phyloP scores from a whole-genome alignment of 2,329 filamentous ascomycete species.

The Mycosphaerelloides madeirae region DNA sequence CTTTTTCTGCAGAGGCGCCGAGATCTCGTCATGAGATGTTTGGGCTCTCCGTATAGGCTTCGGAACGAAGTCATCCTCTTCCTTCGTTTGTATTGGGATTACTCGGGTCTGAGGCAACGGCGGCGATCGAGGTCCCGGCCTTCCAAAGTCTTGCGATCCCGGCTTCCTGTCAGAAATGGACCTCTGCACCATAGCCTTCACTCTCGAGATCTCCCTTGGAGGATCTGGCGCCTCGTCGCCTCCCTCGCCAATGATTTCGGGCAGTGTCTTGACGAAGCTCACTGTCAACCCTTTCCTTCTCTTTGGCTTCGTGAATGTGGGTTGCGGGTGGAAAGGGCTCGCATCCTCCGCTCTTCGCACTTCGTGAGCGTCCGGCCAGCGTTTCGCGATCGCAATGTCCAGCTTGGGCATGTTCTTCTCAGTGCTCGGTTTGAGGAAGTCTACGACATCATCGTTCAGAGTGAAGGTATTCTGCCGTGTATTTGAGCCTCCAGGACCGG shows the following conservation, averaged over 20 bases:
- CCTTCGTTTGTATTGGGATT: conserved; percentile 1
- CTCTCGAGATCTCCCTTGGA: conserved; percentile 64
- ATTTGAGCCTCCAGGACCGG: neutral
- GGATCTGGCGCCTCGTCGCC: conserved; percentile 79
- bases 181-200: conserved; percentile 38
- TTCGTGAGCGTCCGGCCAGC: conserved; percentile 49
- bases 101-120: conserved; percentile 6
- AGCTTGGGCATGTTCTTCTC: conserved; percentile 42
- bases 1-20: conserved; percentile 23
- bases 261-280: conserved; percentile 65
- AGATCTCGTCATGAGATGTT: conserved; percentile 25
- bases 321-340: conserved; percentile 8
- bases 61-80: conserved; percentile 16
- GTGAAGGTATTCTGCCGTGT: conserved; percentile 20
- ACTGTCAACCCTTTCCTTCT: conserved; percentile 67
- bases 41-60: conserved; percentile 19
- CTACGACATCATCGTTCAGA: conserved; percentile 48
- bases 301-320: conserved; percentile 31
- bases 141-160: conserved; percentile 11
- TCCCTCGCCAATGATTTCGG: conserved; percentile 83
- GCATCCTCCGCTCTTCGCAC: conserved; percentile 27
- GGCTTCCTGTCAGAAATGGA: conserved; percentile 26
- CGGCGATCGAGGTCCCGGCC: conserved; percentile 11
- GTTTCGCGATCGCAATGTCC: conserved; percentile 47
- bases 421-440: conserved; percentile 54